Conservation (phyloP, 2,329 filamentous ascomycete genomes). For the Chrysoporthe cubensis region DNA sequence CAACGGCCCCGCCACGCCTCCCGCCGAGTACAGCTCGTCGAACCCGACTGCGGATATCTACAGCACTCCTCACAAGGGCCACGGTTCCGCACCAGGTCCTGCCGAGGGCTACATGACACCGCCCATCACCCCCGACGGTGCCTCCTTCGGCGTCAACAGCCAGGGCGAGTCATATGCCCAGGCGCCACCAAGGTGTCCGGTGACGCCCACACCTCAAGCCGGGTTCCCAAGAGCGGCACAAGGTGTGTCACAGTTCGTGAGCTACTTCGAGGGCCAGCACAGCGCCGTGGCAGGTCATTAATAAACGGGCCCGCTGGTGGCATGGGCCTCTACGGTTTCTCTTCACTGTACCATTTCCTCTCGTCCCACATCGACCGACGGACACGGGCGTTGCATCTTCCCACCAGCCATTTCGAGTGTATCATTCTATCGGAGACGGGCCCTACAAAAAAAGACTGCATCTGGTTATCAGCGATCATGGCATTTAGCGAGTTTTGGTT, state of each 20-base stretch:
- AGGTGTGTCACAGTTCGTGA: slow-evolving; percentile 50
- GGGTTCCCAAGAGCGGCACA: slow-evolving; percentile 45
- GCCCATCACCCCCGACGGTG: slow-evolving; percentile 79
- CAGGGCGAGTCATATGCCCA: slow-evolving; percentile 52
- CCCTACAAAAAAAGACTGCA: slow-evolving; percentile 33
- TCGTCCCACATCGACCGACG: slow-evolving; percentile 18
- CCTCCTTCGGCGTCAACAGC: slow-evolving; percentile 53
- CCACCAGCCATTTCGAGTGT: slow-evolving; percentile 28
- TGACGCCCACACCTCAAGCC: slow-evolving; percentile 61
- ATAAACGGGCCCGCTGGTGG: slow-evolving; percentile 22
- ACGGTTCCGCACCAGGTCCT: slow-evolving; percentile 62
- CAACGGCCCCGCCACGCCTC: slow-evolving; percentile 61
- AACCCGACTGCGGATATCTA: slow-evolving; percentile 65
- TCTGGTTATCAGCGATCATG: slow-evolving; percentile 43
- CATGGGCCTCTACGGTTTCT: slow-evolving; percentile 14
- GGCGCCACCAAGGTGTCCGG: slow-evolving; percentile 59
- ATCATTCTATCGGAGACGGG: slow-evolving; percentile 26
- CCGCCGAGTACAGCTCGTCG: slow-evolving; percentile 52
- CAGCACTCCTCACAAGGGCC: slow-evolving; percentile 79
- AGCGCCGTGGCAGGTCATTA: slow-evolving; percentile 30
- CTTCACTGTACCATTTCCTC: slow-evolving; percentile 23
- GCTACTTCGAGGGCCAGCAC: slow-evolving; percentile 50
- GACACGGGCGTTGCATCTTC: slow-evolving; percentile 27
- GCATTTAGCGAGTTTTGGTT: slow-evolving; percentile 50
- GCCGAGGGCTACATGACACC: slow-evolving; percentile 81